These are phyloP conservation scores for Cucumis hystrix DNA, from an alignment of 306 rosid genomes.

Conservation along the genomic window DNA sequence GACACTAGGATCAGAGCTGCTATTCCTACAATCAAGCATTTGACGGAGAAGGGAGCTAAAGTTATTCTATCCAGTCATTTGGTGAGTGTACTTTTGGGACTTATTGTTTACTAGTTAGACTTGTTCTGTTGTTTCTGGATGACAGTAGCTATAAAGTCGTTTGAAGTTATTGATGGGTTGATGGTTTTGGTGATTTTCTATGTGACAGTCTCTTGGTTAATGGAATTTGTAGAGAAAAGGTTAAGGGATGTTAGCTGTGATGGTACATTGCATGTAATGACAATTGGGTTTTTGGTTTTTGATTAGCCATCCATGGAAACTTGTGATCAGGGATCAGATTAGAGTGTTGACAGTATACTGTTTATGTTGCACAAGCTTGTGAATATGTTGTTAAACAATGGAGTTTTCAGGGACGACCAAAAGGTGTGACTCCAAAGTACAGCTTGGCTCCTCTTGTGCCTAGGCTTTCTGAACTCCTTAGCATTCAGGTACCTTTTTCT, in stretches of 20 bases:
- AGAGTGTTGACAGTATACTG: not conserved
- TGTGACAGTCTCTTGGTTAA: not conserved
- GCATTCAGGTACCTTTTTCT: constrained; percentile 47
- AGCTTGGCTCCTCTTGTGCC: constrained; percentile 97
- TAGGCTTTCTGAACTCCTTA: constrained; percentile 87
- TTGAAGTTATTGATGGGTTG: not conserved
- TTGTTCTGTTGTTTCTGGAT: not conserved
- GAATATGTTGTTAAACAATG: not conserved
- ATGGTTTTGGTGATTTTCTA: not conserved
- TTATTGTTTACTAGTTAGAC: not conserved
- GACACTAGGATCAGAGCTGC: constrained; percentile 96
- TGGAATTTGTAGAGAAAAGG: not conserved
- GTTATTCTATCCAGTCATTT: constrained; percentile 89
- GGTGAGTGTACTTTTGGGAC: constrained; percentile 23
- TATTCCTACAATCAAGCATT: constrained; percentile 77
- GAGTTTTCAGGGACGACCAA: constrained; percentile 85
- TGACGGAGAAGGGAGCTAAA: constrained; percentile 76
- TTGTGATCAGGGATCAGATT: not conserved
- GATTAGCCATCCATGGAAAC: not conserved
- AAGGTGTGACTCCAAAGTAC: constrained; percentile 91
- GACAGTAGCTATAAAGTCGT: not conserved
- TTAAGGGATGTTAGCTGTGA: not conserved
- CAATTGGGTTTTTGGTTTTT: not conserved
- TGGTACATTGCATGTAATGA: constrained; percentile 1
- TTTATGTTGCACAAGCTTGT: not conserved